phyloP scores from a whole-genome alignment of 805 yeast species.

The Barnettozyma californica region DNA sequence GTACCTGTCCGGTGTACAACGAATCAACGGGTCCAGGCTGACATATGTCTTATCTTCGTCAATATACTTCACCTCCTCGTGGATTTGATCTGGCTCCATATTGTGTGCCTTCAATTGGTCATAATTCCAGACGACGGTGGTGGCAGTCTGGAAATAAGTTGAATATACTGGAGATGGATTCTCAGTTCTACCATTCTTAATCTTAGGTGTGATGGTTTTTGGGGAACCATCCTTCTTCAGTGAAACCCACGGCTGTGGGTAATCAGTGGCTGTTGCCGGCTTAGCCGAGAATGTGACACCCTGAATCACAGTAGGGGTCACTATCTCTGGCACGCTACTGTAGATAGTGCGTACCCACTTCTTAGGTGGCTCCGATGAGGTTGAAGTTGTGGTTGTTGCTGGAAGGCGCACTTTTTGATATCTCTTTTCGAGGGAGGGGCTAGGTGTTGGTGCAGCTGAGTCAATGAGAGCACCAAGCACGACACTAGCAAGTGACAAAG shows the following conservation, averaged over 20 bases:
- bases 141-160: slow-evolving; percentile 70
- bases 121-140: slow-evolving; percentile 50
- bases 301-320: slow-evolving; percentile 62
- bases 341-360: slow-evolving; percentile 77
- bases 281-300: slow-evolving; percentile 49
- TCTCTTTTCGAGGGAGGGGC: slow-evolving; percentile 19
- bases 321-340: slow-evolving; percentile 48
- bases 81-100: slow-evolving; percentile 54
- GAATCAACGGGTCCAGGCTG: slow-evolving; percentile 66
- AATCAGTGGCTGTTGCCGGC: slow-evolving; percentile 46
- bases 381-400: slow-evolving; percentile 29
- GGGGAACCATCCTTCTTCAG: slow-evolving; percentile 75
- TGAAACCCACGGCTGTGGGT: slow-evolving; percentile 77
- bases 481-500: neutral
- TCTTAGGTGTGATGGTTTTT: slow-evolving; percentile 69
- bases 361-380: slow-evolving; percentile 37
- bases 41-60: slow-evolving; percentile 75
- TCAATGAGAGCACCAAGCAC: neutral
- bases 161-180: slow-evolving; percentile 67
- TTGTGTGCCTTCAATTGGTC: slow-evolving; percentile 70
- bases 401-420: slow-evolving; percentile 28
- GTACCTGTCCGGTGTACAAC: slow-evolving; percentile 82
- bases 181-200: slow-evolving; percentile 65
- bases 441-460: neutral
- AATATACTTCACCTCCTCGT: slow-evolving; percentile 47